Evolutionary conservation across 768 basidiomycete species (phyloP).

Genomic region (Termitomyces sp.): DNA sequence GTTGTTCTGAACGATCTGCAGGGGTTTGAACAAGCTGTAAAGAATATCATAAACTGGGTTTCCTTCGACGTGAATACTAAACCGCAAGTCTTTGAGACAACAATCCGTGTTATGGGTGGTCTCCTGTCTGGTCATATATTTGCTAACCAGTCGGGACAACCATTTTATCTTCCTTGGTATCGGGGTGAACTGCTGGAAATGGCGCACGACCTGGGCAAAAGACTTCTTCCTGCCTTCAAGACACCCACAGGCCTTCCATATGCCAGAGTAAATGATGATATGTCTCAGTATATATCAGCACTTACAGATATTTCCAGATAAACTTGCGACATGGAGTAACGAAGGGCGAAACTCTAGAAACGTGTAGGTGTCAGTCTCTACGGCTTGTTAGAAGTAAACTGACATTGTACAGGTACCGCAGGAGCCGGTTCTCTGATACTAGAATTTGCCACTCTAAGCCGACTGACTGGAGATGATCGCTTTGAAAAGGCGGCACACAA

Average conservation of each 20-base stretch:
- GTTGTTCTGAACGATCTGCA: slow-evolving; percentile 77
- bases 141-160: slow-evolving; percentile 58
- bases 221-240: slow-evolving; percentile 86
- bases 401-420: slow-evolving; percentile 59
- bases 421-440: slow-evolving; percentile 91
- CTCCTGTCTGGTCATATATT: slow-evolving; percentile 82
- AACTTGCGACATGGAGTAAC: slow-evolving; percentile 78
- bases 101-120: slow-evolving; percentile 90
- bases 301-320: slow-evolving; percentile 38
- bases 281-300: background rate
- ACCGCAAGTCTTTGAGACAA: slow-evolving; percentile 98
- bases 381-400: background rate
- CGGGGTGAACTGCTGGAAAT: slow-evolving; percentile 69
- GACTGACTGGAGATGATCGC: slow-evolving; percentile 82
- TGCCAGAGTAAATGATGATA: slow-evolving; percentile 57
- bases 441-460: slow-evolving; percentile 90
- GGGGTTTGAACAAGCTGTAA: slow-evolving; percentile 83
- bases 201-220: slow-evolving; percentile 81
- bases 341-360: slow-evolving; percentile 73
- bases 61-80: slow-evolving; percentile 91
- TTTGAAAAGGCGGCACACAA: slow-evolving; percentile 88
- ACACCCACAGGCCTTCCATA: slow-evolving; percentile 91
- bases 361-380: slow-evolving; percentile 51
- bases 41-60: slow-evolving; percentile 74
- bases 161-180: slow-evolving; percentile 83